Conservation (phyloP, 192 early-diverging fungal species). For the Lobosporangium transversale region DNA sequence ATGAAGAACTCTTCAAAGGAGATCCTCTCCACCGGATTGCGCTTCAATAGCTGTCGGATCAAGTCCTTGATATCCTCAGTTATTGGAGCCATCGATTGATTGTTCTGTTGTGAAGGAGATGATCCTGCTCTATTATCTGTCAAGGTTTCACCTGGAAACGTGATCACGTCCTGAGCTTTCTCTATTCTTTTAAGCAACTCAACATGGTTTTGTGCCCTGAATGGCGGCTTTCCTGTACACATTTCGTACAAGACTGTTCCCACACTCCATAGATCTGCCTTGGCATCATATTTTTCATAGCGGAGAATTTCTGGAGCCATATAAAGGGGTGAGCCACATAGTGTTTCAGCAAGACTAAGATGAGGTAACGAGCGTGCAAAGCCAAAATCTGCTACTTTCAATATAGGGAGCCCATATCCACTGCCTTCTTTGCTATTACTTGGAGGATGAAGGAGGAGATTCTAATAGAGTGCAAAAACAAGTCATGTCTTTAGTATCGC, state of each 20-base stretch:
- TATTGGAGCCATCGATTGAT: constrained; percentile 28
- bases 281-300: constrained; percentile 94
- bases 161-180: constrained; percentile 80
- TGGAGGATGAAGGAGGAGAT: constrained; percentile 81
- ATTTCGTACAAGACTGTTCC: constrained; percentile 96
- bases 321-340: constrained; percentile 97
- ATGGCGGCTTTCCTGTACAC: constrained; percentile 90
- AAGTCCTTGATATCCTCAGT: constrained; percentile 84
- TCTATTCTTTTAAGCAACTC: constrained; percentile 94
- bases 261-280: constrained; percentile 96
- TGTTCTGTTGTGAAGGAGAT: constrained; percentile 24
- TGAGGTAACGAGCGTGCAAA: constrained; percentile 91
- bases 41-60: constrained; percentile 83
- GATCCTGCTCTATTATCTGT: constrained; percentile 20
- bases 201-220: constrained; percentile 91
- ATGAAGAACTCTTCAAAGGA: constrained; percentile 95
- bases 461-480: constrained; percentile 54
- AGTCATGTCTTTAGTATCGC: constrained; percentile 1
- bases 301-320: constrained; percentile 92
- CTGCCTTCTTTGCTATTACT: constrained; percentile 54
- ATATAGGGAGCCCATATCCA: constrained; percentile 71
- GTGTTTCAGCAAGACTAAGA: constrained; percentile 89
- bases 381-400: constrained; percentile 98
- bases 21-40: constrained; percentile 90
- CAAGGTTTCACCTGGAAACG: constrained; percentile 79